phyloP scores from a whole-genome alignment of 2,329 filamentous ascomycete species.

The Clonostachys chloroleuca region DNA sequence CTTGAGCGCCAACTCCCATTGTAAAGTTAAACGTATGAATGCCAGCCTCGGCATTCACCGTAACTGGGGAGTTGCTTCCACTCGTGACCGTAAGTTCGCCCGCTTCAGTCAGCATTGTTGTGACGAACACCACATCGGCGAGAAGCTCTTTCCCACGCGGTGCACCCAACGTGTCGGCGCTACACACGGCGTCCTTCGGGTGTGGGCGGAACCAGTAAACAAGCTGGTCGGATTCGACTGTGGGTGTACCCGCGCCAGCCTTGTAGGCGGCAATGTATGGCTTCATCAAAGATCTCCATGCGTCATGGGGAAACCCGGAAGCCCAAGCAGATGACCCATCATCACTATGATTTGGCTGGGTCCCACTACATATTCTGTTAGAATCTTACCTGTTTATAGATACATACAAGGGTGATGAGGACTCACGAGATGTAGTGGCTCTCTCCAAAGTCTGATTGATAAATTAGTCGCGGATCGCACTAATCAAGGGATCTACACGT shows the following conservation, averaged over 20 bases:
- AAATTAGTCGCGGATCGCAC: not conserved
- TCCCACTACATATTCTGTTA: conserved; percentile 3
- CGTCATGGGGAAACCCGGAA: conserved; percentile 34
- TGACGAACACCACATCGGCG: conserved; percentile 12
- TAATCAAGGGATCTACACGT: not conserved
- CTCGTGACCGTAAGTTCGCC: conserved; percentile 11
- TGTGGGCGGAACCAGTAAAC: conserved; percentile 14
- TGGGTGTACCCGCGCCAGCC: conserved; percentile 6
- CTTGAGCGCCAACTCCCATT: conserved; percentile 10
- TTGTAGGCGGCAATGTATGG: conserved; percentile 14
- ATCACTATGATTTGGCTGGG: conserved; percentile 22
- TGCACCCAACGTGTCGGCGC: conserved; percentile 7
- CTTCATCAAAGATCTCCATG: conserved; percentile 10
- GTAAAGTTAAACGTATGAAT: conserved; percentile 11
- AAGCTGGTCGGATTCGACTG: conserved; percentile 12
- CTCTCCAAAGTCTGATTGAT: conserved; percentile 10
- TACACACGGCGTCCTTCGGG: conserved; percentile 9
- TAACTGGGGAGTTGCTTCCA: conserved; percentile 6
- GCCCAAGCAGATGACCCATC: conserved; percentile 41
- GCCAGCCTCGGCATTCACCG: conserved; percentile 8
- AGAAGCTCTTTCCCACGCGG: conserved; percentile 9
- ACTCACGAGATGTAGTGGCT: conserved; percentile 13
- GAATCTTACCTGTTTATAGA: not conserved
- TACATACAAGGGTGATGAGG: not conserved
- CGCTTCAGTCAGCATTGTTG: conserved; percentile 10